phyloP scores from a whole-genome alignment of 169 alveolate genomes.

The Miamiensis avidus region DNA sequence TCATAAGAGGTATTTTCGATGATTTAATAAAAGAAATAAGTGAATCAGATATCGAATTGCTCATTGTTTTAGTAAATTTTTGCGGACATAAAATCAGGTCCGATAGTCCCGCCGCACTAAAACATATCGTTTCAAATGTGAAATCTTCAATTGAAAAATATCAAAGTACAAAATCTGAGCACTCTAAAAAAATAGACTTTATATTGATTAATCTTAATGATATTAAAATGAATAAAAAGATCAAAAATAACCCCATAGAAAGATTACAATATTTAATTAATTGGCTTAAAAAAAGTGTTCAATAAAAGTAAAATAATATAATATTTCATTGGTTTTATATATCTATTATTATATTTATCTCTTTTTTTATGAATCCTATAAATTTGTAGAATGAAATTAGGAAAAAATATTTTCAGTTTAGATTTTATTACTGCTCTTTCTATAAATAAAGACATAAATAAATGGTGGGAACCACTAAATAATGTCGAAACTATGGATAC shows the following conservation, averaged over 20 bases:
- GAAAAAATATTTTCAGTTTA: not conserved
- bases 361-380: not conserved
- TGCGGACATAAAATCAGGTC: conserved; percentile 11
- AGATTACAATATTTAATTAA: conserved; percentile 14
- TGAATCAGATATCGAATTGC: conserved; percentile 5
- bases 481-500: not conserved
- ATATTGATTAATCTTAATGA: conserved; percentile 16
- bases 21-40: conserved; percentile 1
- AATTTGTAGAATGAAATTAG: not conserved
- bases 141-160: conserved; percentile 11
- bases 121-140: conserved; percentile 1
- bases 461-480: conserved; percentile 6
- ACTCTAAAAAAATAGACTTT: conserved; percentile 23
- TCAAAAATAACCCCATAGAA: conserved; percentile 7
- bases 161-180: not conserved
- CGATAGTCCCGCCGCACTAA: conserved; percentile 7
- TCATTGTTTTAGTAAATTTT: not conserved
- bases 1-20: conserved; percentile 7
- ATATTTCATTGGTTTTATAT: not conserved
- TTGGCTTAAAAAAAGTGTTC: conserved; percentile 16
- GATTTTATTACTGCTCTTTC: conserved; percentile 10
- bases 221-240: conserved; percentile 16
- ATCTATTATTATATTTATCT: not conserved
- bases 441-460: conserved; percentile 7
- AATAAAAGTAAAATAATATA: conserved; percentile 7